phyloP scores from a whole-genome alignment of 345 rosid genomes.

The Eucalyptus melliodora region DNA sequence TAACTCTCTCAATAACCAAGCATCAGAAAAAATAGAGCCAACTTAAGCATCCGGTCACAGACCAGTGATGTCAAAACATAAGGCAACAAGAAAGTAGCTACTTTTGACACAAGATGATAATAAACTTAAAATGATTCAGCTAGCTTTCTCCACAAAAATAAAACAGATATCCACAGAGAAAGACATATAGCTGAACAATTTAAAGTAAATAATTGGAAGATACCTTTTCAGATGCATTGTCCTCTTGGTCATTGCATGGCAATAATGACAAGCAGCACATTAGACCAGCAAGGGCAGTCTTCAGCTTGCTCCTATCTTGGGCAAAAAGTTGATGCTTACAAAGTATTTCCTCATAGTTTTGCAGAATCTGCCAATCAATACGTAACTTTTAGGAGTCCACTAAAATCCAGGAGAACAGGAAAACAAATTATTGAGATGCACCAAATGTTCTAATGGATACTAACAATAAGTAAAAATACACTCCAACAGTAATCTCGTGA shows the following conservation, averaged over 20 bases:
- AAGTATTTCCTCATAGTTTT: constrained; percentile 62
- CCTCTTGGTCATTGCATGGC: constrained; percentile 27
- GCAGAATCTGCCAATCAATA: constrained; percentile 46
- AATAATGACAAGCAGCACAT: constrained; percentile 59
- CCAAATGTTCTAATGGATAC: background rate
- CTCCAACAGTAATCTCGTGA: background rate
- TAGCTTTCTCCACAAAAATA: background rate
- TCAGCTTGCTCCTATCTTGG: constrained; percentile 67
- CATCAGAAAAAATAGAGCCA: background rate
- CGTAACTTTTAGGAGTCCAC: background rate
- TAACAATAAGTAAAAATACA: background rate
- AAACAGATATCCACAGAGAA: background rate
- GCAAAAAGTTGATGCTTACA: constrained; percentile 48
- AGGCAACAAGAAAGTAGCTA: background rate
- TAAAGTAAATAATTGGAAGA: background rate
- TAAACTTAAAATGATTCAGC: background rate
- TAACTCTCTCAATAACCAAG: background rate
- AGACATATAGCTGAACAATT: background rate
- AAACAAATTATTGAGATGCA: background rate
- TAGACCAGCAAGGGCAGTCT: constrained; percentile 58
- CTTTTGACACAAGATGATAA: background rate
- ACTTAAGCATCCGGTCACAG: background rate
- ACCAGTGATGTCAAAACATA: background rate
- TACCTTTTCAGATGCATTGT: constrained; percentile 29
- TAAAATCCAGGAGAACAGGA: background rate